phyloP scores from a whole-genome alignment of 2,329 filamentous ascomycete genomes.

The Aspergillus thermomutatus region DNA sequence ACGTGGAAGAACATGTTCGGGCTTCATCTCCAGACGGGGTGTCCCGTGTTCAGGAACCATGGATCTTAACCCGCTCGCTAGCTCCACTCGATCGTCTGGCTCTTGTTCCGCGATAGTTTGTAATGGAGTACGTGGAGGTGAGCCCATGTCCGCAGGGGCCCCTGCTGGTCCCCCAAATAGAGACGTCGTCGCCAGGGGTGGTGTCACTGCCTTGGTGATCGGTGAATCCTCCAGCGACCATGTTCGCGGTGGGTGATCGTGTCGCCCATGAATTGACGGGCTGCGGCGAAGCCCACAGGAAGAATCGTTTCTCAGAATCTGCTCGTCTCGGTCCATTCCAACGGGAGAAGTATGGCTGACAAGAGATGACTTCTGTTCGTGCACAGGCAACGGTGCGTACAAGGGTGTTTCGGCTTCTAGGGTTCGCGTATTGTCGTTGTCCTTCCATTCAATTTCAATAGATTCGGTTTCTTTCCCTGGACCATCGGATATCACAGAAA shows the following conservation, averaged over 20 bases:
- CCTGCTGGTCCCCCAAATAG: slow-evolving; percentile 32
- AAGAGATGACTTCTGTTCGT: slow-evolving; percentile 46
- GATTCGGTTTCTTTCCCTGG: slow-evolving; percentile 1
- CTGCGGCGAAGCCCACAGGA: slow-evolving; percentile 30
- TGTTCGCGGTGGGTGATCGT: slow-evolving; percentile 22
- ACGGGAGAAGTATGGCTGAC: slow-evolving; percentile 40
- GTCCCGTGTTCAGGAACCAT: slow-evolving; percentile 29
- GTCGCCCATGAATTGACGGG: slow-evolving; percentile 37
- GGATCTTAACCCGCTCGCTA: slow-evolving; percentile 39
- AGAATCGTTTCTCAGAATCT: slow-evolving; percentile 14
- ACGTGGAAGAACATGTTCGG: slow-evolving; percentile 36
- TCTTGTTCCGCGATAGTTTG: slow-evolving; percentile 52
- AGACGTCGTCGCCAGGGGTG: slow-evolving; percentile 29
- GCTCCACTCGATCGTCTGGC: slow-evolving; percentile 35
- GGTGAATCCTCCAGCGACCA: slow-evolving; percentile 30
- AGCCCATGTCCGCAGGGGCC: slow-evolving; percentile 22
- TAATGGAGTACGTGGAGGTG: slow-evolving; percentile 43
- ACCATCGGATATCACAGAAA: slow-evolving; percentile 10
- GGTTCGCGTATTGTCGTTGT: slow-evolving; percentile 1
- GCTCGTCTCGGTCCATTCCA: slow-evolving; percentile 12
- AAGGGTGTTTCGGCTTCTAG: slow-evolving; percentile 13
- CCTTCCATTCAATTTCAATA: slow-evolving; percentile 7
- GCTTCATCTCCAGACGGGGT: slow-evolving; percentile 39
- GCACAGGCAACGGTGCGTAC: slow-evolving; percentile 14
- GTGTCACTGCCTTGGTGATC: slow-evolving; percentile 11